Percentiles rank a stretch among this genome's conserved stretches.
Conservation (phyloP, 257 asterid species). For the Lavandula angustifolia region DNA sequence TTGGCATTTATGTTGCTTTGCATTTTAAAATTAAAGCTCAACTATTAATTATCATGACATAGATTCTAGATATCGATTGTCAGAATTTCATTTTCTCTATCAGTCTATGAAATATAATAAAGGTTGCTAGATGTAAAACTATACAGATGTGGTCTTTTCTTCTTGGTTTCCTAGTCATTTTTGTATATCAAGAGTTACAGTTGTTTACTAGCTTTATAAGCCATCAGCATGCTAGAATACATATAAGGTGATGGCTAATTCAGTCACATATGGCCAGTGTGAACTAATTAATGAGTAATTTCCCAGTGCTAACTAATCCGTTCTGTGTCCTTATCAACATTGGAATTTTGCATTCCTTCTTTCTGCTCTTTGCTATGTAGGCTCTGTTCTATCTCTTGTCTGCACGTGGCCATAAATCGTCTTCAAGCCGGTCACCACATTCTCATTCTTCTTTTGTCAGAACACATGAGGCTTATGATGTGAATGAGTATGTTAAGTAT, state of each 20-base stretch:
- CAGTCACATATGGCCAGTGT: background rate
- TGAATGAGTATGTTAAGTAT: conserved; percentile 24
- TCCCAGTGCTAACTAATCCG: conserved; percentile 31
- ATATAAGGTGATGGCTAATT: background rate
- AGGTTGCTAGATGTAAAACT: conserved; percentile 1
- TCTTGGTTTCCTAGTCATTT: background rate
- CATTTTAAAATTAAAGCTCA: background rate
- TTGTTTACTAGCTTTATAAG: background rate
- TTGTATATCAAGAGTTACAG: background rate
- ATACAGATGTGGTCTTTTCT: background rate
- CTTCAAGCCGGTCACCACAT: conserved; percentile 23
- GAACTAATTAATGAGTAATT: conserved; percentile 22
- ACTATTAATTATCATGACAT: background rate
- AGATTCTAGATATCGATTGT: conserved; percentile 5
- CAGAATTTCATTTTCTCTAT: background rate
- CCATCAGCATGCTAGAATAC: background rate
- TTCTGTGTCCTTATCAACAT: conserved; percentile 23
- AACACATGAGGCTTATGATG: conserved; percentile 1
- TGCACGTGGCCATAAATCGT: background rate
- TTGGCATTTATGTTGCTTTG: background rate
- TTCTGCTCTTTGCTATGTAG: conserved; percentile 14
- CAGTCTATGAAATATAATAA: background rate
- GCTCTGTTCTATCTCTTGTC: conserved; percentile 2
- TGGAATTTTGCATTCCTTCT: conserved; percentile 36
- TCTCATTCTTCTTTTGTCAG: conserved; percentile 23